These are phyloP conservation scores for Phragmites australis DNA, from an alignment of 176 grass and related monocot species.

Conservation along the genomic window DNA sequence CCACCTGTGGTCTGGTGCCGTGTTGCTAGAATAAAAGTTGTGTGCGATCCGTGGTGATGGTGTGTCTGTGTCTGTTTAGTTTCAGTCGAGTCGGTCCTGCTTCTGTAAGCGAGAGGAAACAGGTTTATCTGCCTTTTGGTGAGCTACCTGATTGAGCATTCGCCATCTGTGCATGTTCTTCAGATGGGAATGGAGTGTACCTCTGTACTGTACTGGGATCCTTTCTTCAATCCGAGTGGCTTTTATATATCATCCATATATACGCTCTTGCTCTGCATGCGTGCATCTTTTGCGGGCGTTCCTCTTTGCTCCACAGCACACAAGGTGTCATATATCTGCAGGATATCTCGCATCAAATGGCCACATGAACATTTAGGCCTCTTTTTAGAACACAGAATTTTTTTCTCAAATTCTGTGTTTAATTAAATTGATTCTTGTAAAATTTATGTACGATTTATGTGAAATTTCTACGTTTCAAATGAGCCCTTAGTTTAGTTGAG, in stretches of 20 bases:
- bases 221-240: background rate
- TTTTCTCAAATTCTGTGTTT: no score
- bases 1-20: slow-evolving; percentile 18
- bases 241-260: background rate
- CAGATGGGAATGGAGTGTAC: background rate
- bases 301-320: no score
- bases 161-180: background rate
- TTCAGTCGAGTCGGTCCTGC: slow-evolving; percentile 21
- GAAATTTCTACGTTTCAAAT: no score
- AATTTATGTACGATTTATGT: no score
- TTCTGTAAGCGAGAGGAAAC: background rate
- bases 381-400: no score
- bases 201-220: background rate
- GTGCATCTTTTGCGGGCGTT: no score
- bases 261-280: background rate
- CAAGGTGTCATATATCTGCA: no score
- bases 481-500: no score
- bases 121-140: background rate
- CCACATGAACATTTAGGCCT: no score
- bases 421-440: no score
- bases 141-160: slow-evolving; percentile 21
- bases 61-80: slow-evolving; percentile 22
- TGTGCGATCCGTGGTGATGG: slow-evolving; percentile 27
- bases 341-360: no score
- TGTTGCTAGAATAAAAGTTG: slow-evolving; percentile 48